phyloP scores from a whole-genome alignment of 345 rosid species.

The Garcia nutans region DNA sequence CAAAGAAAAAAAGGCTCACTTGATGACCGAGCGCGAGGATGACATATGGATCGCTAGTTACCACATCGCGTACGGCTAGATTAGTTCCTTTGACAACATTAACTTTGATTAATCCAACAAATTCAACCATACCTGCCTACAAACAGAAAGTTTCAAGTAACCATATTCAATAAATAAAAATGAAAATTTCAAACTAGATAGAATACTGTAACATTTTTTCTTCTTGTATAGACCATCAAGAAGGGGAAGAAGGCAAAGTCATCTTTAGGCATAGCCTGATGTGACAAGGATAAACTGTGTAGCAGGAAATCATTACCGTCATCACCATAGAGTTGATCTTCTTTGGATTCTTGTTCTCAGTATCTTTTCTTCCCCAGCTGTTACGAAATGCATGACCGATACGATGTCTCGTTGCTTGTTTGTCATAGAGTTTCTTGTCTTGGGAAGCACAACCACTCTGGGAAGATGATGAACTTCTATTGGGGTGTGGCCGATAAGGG shows the following conservation, averaged over 20 bases:
- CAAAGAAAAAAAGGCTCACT: slow-evolving; percentile 44
- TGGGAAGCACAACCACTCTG: slow-evolving; percentile 34
- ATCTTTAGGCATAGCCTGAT: neutral
- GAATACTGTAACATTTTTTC: neutral
- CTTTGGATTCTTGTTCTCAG: slow-evolving; percentile 55
- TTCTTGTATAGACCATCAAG: too few relatives aligned
- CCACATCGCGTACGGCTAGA: slow-evolving; percentile 80
- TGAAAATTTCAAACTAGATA: neutral
- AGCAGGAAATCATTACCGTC: slow-evolving; percentile 46
- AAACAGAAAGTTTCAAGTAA: slow-evolving; percentile 26
- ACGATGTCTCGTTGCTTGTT: slow-evolving; percentile 60
- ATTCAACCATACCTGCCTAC: slow-evolving; percentile 97
- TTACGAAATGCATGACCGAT: slow-evolving; percentile 79
- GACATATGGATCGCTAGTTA: slow-evolving; percentile 94
- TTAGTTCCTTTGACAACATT: slow-evolving; percentile 96
- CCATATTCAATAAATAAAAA: slow-evolving; percentile 16
- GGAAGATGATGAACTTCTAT: slow-evolving; percentile 20
- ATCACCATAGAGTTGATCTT: slow-evolving; percentile 73
- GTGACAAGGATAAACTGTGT: slow-evolving; percentile 2
- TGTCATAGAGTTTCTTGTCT: slow-evolving; percentile 45
- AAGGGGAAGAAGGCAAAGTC: neutral
- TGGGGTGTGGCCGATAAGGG: slow-evolving; percentile 32
- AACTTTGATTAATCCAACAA: slow-evolving; percentile 89
- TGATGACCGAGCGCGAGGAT: slow-evolving; percentile 82
- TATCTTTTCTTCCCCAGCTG: slow-evolving; percentile 86